A percentile compares a stretch with the other conserved stretches of the same genome.
phyloP scores from a whole-genome alignment of 805 yeast genomes.

The Grigorovia transvaalensis region DNA sequence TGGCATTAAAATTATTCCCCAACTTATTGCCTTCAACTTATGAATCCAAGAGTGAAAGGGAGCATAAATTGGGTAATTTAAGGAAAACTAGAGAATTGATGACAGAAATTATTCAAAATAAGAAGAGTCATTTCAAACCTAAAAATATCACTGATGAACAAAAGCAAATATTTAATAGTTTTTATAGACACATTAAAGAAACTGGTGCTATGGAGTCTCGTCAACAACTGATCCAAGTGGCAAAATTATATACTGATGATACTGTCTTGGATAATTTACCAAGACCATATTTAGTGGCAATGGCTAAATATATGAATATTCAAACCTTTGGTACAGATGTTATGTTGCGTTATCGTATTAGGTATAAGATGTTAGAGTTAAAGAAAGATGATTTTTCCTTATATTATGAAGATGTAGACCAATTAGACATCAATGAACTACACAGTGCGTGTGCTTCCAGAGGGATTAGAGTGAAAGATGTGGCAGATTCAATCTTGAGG shows the following conservation, averaged over 20 bases:
- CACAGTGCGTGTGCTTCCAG: constrained; percentile 87
- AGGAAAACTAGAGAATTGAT: constrained; percentile 56
- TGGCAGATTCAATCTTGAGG: constrained; percentile 72
- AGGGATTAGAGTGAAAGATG: constrained; percentile 75
- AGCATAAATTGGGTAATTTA: constrained; percentile 45
- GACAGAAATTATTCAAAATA: constrained; percentile 54
- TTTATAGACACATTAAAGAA: constrained; percentile 63
- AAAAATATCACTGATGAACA: constrained; percentile 60
- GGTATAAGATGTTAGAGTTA: constrained; percentile 82
- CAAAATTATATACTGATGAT: constrained; percentile 87
- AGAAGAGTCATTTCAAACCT: constrained; percentile 51
- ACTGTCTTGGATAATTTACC: constrained; percentile 85
- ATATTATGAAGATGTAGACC: constrained; percentile 87
- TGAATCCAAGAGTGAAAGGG: constrained; percentile 52
- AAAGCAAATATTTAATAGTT: constrained; percentile 63
- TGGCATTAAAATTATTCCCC: constrained; percentile 89
- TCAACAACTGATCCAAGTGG: constrained; percentile 71
- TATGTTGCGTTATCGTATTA: constrained; percentile 83
- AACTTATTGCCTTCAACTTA: constrained; percentile 89
- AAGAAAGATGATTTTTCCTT: constrained; percentile 87
- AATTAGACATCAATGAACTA: constrained; percentile 67
- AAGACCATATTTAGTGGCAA: constrained; percentile 82
- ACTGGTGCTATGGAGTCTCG: constrained; percentile 49
- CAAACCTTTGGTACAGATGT: constrained; percentile 91
- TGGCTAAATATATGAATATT: constrained; percentile 84